phyloP scores from a whole-genome alignment of 2,329 filamentous ascomycete genomes.

The Fusarium illudens region DNA sequence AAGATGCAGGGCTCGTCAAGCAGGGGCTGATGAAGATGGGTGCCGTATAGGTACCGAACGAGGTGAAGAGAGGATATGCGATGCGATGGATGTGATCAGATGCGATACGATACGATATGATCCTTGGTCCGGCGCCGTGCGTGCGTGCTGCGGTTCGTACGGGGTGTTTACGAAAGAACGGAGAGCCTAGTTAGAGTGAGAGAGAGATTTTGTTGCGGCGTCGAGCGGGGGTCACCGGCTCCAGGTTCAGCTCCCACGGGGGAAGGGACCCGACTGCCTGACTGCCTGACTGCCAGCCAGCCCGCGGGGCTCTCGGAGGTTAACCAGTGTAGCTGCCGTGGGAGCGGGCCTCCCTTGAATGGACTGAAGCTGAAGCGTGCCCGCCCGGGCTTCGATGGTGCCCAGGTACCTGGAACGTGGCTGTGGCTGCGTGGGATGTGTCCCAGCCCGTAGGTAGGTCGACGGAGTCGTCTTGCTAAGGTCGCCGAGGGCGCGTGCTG shows the following conservation, averaged over 20 bases:
- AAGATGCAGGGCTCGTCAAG: not conserved
- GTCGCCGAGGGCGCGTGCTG: not conserved
- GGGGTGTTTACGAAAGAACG: not conserved
- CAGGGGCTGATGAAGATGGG: not conserved
- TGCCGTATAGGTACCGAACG: not conserved
- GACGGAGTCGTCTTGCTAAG: not conserved
- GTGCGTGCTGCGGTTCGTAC: not conserved
- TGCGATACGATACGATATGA: not conserved
- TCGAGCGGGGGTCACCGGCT: not conserved
- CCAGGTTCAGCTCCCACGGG: not conserved
- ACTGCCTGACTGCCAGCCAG: not conserved
- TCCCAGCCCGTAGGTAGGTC: not conserved
- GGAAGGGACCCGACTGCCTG: not conserved
- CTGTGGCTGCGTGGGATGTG: conserved; percentile 9
- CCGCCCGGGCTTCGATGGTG: not conserved
- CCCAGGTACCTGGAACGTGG: conserved; percentile 12
- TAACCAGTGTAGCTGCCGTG: not conserved
- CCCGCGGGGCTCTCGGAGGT: not conserved
- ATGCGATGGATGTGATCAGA: not conserved
- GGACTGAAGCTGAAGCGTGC: not conserved
- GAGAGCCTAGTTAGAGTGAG: not conserved
- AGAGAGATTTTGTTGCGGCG: not conserved
- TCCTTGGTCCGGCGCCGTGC: not conserved
- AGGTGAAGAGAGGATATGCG: too few relatives aligned
- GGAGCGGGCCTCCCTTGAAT: not conserved